These are phyloP conservation scores for Paracamarosporium sp. DNA, from an alignment of 2,329 filamentous ascomycete species.

Conservation along the genomic window DNA sequence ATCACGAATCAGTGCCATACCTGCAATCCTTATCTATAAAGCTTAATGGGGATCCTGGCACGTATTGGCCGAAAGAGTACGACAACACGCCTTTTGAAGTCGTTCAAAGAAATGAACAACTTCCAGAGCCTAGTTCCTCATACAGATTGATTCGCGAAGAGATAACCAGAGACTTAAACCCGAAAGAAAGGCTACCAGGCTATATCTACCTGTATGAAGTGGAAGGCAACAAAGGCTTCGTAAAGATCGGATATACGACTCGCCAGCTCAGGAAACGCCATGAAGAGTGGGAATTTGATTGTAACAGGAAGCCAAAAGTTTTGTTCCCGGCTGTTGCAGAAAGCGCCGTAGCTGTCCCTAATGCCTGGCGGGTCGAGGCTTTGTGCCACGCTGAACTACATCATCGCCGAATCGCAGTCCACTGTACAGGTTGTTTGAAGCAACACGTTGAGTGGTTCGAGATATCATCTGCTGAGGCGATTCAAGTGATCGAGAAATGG, in stretches of 20 bases:
- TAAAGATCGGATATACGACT: constrained; percentile 15
- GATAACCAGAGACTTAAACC: no score
- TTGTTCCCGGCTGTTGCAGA: constrained; percentile 11
- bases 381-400: constrained; percentile 19
- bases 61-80: no score
- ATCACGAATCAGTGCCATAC: no score
- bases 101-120: no score
- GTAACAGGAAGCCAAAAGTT: constrained; percentile 14
- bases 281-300: constrained; percentile 10
- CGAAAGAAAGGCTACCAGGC: constrained; percentile 5
- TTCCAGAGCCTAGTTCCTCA: constrained; percentile 10
- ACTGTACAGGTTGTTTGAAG: constrained; percentile 18
- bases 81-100: no score
- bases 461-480: background rate
- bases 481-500: background rate
- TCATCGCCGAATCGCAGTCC: constrained; percentile 12
- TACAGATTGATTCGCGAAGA: no score
- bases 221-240: constrained; percentile 10
- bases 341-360: constrained; percentile 5
- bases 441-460: constrained; percentile 13
- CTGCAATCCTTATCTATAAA: no score
- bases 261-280: background rate
- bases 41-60: no score
- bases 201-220: constrained; percentile 11
- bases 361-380: constrained; percentile 19